A percentile compares a stretch with the other conserved stretches of the same genome.
These are phyloP conservation scores for Sporisorium scitamineum DNA, from an alignment of 1,284 basidiomycete genomes.

Conservation along the genomic window DNA sequence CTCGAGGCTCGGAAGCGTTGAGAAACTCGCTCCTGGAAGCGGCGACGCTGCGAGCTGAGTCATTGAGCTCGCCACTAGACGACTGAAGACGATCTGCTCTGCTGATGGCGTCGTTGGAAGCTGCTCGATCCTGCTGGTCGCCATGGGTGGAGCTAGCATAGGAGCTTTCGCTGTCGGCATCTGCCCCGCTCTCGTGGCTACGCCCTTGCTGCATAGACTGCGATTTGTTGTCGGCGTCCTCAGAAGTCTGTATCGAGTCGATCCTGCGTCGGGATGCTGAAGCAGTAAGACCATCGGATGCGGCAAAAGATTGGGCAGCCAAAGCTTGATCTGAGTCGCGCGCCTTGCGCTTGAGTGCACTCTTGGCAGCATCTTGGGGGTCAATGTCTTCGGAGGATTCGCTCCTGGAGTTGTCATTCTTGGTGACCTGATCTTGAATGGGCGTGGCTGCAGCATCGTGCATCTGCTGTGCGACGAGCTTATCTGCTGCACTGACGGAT, in stretches of 20 bases:
- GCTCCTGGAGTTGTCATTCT: slow-evolving; percentile 6
- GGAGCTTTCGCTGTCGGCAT: slow-evolving; percentile 50
- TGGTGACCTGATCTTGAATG: slow-evolving; percentile 20
- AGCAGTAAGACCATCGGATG: neutral
- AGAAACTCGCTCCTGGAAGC: slow-evolving; percentile 42
- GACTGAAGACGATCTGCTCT: neutral
- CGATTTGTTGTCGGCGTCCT: slow-evolving; percentile 12
- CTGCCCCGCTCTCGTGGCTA: slow-evolving; percentile 48
- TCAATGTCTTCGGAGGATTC: slow-evolving; percentile 36
- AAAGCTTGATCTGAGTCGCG: slow-evolving; percentile 29
- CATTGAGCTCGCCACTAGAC: slow-evolving; percentile 2
- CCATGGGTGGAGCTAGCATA: slow-evolving; percentile 26
- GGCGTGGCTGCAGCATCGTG: slow-evolving; percentile 7
- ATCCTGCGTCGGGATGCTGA: slow-evolving; percentile 22
- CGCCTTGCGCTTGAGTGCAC: slow-evolving; percentile 31
- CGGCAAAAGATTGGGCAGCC: neutral
- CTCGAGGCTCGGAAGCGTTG: slow-evolving; percentile 40
- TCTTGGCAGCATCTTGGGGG: slow-evolving; percentile 31
- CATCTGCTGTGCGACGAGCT: slow-evolving; percentile 14
- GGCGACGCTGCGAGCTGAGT: slow-evolving; percentile 20
- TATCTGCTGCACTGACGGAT: slow-evolving; percentile 24
- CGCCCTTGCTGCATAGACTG: slow-evolving; percentile 24
- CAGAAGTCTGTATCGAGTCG: neutral
- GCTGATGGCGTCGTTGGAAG: neutral
- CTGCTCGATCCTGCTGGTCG: slow-evolving; percentile 2